These are phyloP conservation scores for Fusarium pseudonygamai DNA, from an alignment of 2,329 filamentous ascomycete species.

Conservation along the genomic window DNA sequence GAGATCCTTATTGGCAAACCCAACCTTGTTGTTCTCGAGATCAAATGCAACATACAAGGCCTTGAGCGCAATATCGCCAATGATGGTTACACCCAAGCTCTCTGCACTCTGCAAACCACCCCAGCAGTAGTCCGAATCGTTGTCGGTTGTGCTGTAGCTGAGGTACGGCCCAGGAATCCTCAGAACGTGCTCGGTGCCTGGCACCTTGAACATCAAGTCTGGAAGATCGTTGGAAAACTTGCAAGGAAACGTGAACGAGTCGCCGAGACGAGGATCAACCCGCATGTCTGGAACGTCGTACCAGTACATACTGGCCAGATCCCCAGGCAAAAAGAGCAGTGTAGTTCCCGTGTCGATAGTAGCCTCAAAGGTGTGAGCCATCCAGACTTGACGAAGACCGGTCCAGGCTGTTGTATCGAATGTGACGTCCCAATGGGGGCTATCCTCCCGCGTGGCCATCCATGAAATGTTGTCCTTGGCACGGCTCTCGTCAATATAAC, in stretches of 20 bases:
- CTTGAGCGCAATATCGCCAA: constrained; percentile 85
- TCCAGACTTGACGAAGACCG: constrained; percentile 61
- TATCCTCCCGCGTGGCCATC: constrained; percentile 46
- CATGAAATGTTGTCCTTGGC: constrained; percentile 56
- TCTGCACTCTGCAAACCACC: constrained; percentile 75
- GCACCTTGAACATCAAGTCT: constrained; percentile 64
- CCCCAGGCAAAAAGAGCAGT: constrained; percentile 67
- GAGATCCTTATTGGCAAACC: constrained; percentile 57
- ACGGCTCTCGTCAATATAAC: constrained; percentile 54
- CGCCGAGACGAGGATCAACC: constrained; percentile 54
- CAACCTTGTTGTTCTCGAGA: constrained; percentile 50
- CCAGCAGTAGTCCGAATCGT: constrained; percentile 69
- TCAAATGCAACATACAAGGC: constrained; percentile 79
- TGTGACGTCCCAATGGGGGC: constrained; percentile 53
- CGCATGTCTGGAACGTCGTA: constrained; percentile 60
- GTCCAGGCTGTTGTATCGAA: constrained; percentile 60
- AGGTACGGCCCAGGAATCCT: constrained; percentile 65
- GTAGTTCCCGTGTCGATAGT: constrained; percentile 77
- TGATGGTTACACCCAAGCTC: constrained; percentile 65
- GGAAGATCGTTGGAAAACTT: constrained; percentile 62
- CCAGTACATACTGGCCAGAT: constrained; percentile 70
- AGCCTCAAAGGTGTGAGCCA: constrained; percentile 58
- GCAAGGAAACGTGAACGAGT: constrained; percentile 68
- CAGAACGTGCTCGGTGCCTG: constrained; percentile 58
- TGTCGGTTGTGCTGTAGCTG: constrained; percentile 61